These are phyloP conservation scores for Fusarium tuaranense DNA, from an alignment of 2,329 filamentous ascomycete genomes.

Conservation along the genomic window DNA sequence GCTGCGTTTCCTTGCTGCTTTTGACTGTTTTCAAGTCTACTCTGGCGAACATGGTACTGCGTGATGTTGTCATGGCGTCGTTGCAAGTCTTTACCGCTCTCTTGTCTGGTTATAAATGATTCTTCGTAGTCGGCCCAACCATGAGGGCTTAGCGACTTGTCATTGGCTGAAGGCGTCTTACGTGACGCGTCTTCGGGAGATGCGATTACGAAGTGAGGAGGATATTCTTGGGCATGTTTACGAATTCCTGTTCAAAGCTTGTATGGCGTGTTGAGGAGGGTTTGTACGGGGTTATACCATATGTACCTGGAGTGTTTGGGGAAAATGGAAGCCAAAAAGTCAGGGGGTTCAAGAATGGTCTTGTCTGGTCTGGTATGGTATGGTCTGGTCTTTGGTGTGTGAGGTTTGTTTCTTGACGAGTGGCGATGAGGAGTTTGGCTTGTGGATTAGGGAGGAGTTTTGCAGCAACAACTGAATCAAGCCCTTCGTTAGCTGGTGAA, in stretches of 20 bases:
- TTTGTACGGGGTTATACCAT: conserved; percentile 13
- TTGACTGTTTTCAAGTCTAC: conserved; percentile 40
- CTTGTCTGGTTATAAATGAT: conserved; percentile 24
- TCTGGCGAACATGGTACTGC: conserved; percentile 28
- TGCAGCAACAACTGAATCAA: conserved; percentile 36
- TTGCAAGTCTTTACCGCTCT: conserved; percentile 17
- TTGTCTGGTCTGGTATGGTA: conserved; percentile 5
- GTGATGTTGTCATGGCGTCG: conserved; percentile 37
- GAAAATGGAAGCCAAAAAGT: conserved; percentile 19
- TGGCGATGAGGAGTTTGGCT: conserved; percentile 42
- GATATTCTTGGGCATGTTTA: conserved; percentile 2
- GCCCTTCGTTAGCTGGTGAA: conserved; percentile 22
- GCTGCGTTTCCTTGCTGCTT: conserved; percentile 40
- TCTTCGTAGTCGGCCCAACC: conserved; percentile 30
- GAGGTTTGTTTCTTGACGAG: conserved; percentile 27
- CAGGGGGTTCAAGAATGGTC: conserved; percentile 30
- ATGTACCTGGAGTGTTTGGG: conserved; percentile 21
- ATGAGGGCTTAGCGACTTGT: conserved; percentile 1
- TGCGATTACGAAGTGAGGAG: conserved; percentile 2
- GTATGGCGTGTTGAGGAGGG: conserved; percentile 22
- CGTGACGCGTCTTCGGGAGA: conserved; percentile 9
- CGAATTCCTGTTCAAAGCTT: conserved; percentile 10
- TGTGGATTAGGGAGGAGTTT: conserved; percentile 26
- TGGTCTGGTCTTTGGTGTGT: conserved; percentile 23
- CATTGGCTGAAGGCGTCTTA: conserved; percentile 15